phyloP scores from a whole-genome alignment of 495 filamentous ascomycete species.

The Penicillium soppii region DNA sequence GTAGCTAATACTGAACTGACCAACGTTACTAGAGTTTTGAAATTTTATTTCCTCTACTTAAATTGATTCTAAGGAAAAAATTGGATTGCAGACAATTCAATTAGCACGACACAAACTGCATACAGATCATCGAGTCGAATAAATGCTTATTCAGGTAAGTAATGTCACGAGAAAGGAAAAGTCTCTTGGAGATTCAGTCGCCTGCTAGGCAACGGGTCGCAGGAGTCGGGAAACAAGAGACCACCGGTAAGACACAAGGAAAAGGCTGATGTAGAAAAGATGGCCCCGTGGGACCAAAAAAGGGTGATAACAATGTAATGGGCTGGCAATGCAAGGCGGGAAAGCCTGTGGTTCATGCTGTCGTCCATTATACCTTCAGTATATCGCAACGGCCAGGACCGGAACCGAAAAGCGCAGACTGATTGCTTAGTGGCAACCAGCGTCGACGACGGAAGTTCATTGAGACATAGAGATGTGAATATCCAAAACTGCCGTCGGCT shows the following conservation, averaged over 20 bases:
- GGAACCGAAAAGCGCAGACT: background rate
- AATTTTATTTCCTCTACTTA: background rate
- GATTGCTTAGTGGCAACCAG: background rate
- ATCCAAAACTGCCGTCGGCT: background rate
- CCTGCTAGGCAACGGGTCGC: background rate
- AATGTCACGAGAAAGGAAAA: conserved; percentile 11
- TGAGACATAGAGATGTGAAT: background rate
- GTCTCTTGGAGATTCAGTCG: background rate
- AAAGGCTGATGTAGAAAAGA: background rate
- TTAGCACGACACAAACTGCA: conserved; percentile 11
- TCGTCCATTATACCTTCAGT: conserved; percentile 6
- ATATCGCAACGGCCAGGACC: background rate
- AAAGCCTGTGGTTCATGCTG: background rate
- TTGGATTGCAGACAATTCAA: conserved; percentile 6
- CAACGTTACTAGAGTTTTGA: too few species aligned
- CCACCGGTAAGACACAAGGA: conserved; percentile 5
- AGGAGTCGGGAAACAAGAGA: background rate
- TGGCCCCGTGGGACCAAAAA: conserved; percentile 9
- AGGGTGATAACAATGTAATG: conserved; percentile 1
- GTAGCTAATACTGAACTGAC: too few species aligned
- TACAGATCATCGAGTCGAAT: conserved; percentile 8
- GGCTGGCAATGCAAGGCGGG: conserved; percentile 4
- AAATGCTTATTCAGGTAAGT: conserved; percentile 9
- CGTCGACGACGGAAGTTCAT: background rate
- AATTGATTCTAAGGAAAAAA: background rate